Percentiles rank a stretch among this genome's conserved stretches.
Evolutionary conservation across 2,329 filamentous ascomycete species (phyloP).

Genomic region (Hymenoscyphus linearis): DNA sequence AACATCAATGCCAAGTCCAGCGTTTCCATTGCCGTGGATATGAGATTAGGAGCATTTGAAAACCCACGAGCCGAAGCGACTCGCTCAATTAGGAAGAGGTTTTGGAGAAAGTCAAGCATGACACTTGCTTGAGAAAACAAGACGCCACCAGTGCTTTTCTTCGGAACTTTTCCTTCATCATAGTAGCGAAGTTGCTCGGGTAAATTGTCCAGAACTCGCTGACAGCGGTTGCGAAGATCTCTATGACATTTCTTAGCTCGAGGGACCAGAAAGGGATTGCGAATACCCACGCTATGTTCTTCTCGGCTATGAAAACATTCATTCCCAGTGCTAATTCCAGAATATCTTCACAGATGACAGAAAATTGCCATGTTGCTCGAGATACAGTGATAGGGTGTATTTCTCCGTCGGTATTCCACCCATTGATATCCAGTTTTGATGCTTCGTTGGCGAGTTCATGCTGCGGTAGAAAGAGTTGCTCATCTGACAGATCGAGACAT

Average conservation of each 20-base stretch:
- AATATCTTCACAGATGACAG: constrained; percentile 27
- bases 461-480: constrained; percentile 20
- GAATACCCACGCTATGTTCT: constrained; percentile 20
- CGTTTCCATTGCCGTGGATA: constrained; percentile 27
- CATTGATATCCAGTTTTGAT: constrained; percentile 19
- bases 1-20: constrained; percentile 26
- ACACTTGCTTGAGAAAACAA: constrained; percentile 21
- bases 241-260: constrained; percentile 13
- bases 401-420: constrained; percentile 25
- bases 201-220: constrained; percentile 16
- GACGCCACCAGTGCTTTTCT: constrained; percentile 14
- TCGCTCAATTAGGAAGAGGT: constrained; percentile 27
- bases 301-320: constrained; percentile 21
- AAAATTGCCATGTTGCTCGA: constrained; percentile 18
- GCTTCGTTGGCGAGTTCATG: constrained; percentile 16
- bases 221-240: constrained; percentile 19
- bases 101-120: constrained; percentile 26
- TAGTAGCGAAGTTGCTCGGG: constrained; percentile 24
- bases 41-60: constrained; percentile 20
- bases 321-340: constrained; percentile 27
- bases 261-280: not conserved
- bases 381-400: constrained; percentile 16
- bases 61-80: constrained; percentile 23
- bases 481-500: constrained; percentile 25
- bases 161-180: constrained; percentile 14